Conservation (phyloP, 495 filamentous ascomycete species). For the Haplographium delicatum region DNA sequence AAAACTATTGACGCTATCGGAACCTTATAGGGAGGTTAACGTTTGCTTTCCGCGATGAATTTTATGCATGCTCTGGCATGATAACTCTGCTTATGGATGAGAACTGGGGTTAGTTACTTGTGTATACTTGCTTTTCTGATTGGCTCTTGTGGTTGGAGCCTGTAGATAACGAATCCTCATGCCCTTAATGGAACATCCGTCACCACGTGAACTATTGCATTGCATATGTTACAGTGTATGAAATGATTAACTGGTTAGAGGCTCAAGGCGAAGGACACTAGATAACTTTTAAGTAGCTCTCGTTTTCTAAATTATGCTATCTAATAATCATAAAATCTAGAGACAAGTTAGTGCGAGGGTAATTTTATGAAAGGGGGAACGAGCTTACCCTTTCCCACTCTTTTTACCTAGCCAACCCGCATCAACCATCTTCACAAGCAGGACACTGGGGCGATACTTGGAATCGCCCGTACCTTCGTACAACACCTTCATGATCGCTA, state of each 20-base stretch:
- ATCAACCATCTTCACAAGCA: slow-evolving; percentile 92
- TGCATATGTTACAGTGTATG: too few species aligned
- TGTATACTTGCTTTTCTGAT: slow-evolving; percentile 20
- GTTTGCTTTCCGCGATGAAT: too few species aligned
- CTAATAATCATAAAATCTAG: slow-evolving; percentile 29
- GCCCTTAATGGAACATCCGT: too few species aligned
- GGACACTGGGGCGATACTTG: slow-evolving; percentile 85
- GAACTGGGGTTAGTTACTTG: neutral
- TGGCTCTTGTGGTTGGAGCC: slow-evolving; percentile 8
- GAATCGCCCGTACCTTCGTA: slow-evolving; percentile 88
- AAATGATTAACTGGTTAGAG: too few species aligned
- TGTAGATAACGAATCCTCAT: slow-evolving; percentile 21
- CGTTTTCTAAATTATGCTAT: neutral
- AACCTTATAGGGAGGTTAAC: too few species aligned
- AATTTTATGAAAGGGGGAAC: neutral
- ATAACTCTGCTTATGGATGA: neutral
- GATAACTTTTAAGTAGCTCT: too few species aligned
- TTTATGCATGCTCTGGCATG: neutral
- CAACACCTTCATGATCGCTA: slow-evolving; percentile 95
- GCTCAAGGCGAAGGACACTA: too few species aligned
- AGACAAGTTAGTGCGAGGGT: neutral
- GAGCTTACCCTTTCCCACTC: slow-evolving; percentile 80
- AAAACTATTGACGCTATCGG: too few species aligned
- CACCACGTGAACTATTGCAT: too few species aligned
- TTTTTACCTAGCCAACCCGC: slow-evolving; percentile 98